Percentiles rank a stretch among this genome's conserved stretches.
Conservation (phyloP, 2,329 filamentous ascomycete species). For the Xylariaceae sp. region DNA sequence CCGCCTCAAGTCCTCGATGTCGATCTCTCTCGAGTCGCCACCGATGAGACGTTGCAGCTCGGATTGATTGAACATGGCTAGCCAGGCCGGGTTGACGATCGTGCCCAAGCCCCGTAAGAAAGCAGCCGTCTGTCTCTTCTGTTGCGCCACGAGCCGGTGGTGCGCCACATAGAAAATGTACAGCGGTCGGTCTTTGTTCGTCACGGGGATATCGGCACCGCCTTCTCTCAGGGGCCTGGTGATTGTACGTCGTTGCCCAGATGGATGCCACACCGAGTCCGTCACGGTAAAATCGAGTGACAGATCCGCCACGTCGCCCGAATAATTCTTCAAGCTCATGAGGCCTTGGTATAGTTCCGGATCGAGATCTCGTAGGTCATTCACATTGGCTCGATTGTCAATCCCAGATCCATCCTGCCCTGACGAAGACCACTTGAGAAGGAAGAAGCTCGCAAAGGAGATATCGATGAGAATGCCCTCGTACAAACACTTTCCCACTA, state of each 20-base stretch:
- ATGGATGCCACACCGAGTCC: slow-evolving; percentile 55
- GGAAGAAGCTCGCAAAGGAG: slow-evolving; percentile 89
- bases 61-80: slow-evolving; percentile 97
- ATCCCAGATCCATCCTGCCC: slow-evolving; percentile 49
- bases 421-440: slow-evolving; percentile 87
- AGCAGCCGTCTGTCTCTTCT: slow-evolving; percentile 74
- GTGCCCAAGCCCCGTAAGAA: slow-evolving; percentile 82
- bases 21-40: slow-evolving; percentile 79
- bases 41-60: slow-evolving; percentile 92
- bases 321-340: slow-evolving; percentile 76
- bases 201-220: slow-evolving; percentile 75
- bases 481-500: slow-evolving; percentile 95
- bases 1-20: slow-evolving; percentile 76
- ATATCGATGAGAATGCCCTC: slow-evolving; percentile 94
- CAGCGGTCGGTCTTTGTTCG: slow-evolving; percentile 86
- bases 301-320: slow-evolving; percentile 75
- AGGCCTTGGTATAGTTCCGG: slow-evolving; percentile 87
- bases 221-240: slow-evolving; percentile 73
- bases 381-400: slow-evolving; percentile 84
- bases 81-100: slow-evolving; percentile 89
- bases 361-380: slow-evolving; percentile 89
- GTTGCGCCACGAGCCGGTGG: slow-evolving; percentile 79
- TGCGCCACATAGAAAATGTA: slow-evolving; percentile 91
- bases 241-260: slow-evolving; percentile 53
- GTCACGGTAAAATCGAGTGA: slow-evolving; percentile 85